Percentiles rank a stretch among this genome's conserved stretches.
phyloP scores from a whole-genome alignment of 805 yeast genomes.

The Candida boleticola region DNA sequence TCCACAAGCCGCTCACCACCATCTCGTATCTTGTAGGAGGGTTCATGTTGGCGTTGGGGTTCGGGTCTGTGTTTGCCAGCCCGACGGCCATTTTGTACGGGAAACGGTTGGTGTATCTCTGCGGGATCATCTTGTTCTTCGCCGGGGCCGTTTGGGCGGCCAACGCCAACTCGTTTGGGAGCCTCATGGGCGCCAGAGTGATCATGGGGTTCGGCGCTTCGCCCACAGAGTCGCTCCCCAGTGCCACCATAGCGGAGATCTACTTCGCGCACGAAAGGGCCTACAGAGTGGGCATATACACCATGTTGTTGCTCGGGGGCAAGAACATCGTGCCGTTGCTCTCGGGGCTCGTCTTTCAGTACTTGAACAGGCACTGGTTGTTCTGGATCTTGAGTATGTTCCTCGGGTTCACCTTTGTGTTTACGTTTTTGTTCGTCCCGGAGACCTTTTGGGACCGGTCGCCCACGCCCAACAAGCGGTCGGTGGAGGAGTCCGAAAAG shows the following conservation, averaged over 20 bases:
- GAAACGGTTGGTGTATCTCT: conserved; percentile 53
- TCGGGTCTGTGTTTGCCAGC: conserved; percentile 57
- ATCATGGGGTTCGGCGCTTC: conserved; percentile 60
- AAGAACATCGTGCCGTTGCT: conserved; percentile 58
- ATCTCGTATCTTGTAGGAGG: conserved; percentile 57
- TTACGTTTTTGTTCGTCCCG: conserved; percentile 55
- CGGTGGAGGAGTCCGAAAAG: conserved; percentile 44
- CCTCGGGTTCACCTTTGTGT: conserved; percentile 43
- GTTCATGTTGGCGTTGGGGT: conserved; percentile 55
- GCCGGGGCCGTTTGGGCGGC: conserved; percentile 58
- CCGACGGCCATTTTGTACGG: conserved; percentile 59
- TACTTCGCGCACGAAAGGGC: conserved; percentile 62
- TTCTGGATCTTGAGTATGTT: conserved; percentile 58
- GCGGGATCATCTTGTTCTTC: conserved; percentile 47
- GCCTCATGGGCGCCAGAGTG: conserved; percentile 56
- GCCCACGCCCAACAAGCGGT: conserved; percentile 48
- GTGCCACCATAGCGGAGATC: conserved; percentile 60
- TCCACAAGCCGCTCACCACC: conserved; percentile 37
- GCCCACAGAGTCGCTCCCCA: conserved; percentile 59
- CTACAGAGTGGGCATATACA: conserved; percentile 56
- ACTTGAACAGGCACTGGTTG: conserved; percentile 55
- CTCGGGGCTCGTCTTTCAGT: conserved; percentile 50
- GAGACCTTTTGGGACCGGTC: conserved; percentile 64
- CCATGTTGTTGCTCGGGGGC: conserved; percentile 58
- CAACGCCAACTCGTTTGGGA: conserved; percentile 44